Conservation (phyloP, 495 filamentous ascomycete genomes). For the Hypoxylon fuscum region DNA sequence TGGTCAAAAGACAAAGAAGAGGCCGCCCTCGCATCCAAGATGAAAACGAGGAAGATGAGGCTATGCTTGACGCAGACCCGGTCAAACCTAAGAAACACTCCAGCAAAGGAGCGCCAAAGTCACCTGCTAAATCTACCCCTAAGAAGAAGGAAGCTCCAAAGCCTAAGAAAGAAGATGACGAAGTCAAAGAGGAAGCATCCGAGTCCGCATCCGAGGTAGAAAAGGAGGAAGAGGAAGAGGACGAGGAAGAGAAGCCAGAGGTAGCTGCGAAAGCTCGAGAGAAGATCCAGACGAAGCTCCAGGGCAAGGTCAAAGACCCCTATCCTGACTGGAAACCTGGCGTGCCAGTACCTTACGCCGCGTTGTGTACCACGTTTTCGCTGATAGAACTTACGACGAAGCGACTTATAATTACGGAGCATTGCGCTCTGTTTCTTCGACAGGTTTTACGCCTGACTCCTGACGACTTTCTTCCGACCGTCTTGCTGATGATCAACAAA, state of each 20-base stretch:
- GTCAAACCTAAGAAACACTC: constrained; percentile 37
- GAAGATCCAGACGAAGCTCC: constrained; percentile 82
- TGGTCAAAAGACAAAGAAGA: constrained; percentile 59
- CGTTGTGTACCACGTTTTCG: constrained; percentile 93
- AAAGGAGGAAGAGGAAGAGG: constrained; percentile 59
- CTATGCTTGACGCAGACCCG: constrained; percentile 48
- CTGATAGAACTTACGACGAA: constrained; percentile 94
- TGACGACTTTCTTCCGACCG: constrained; percentile 82
- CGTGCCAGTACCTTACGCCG: constrained; percentile 91
- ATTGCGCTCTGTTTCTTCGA: constrained; percentile 89
- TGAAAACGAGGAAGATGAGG: constrained; percentile 54
- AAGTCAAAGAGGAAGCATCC: constrained; percentile 56
- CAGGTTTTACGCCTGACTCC: constrained; percentile 94
- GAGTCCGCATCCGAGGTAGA: constrained; percentile 64
- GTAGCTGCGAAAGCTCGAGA: constrained; percentile 78
- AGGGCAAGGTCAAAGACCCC: constrained; percentile 71
- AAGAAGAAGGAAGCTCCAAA: constrained; percentile 42
- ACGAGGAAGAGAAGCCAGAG: constrained; percentile 80
- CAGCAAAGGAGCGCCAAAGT: constrained; percentile 33
- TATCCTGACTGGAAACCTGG: constrained; percentile 95
- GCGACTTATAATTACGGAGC: constrained; percentile 81
- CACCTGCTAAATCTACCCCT: constrained; percentile 27
- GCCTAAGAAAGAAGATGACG: constrained; percentile 38
- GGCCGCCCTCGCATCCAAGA: constrained; percentile 52
- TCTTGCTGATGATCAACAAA: constrained; percentile 97